Evolutionary conservation across 495 filamentous ascomycete species (phyloP).

Genomic region (Penicillium simplicissimum): DNA sequence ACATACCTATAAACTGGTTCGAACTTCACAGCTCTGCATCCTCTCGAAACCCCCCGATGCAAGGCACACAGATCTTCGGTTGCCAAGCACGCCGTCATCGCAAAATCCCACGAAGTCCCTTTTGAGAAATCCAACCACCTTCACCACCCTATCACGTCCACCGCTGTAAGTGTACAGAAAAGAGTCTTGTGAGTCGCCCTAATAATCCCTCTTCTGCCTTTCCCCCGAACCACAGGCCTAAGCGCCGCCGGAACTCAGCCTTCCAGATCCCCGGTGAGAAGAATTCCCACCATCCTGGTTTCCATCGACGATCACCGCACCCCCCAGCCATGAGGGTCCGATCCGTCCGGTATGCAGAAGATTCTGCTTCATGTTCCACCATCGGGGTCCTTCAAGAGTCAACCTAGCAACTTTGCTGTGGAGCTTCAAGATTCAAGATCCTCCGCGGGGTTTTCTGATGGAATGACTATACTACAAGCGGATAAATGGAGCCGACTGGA

Average conservation of each 20-base stretch:
- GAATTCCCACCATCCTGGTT: conserved; percentile 20
- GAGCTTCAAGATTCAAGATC: too few relatives aligned
- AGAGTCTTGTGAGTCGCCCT: background rate
- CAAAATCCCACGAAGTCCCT: background rate
- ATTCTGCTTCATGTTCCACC: background rate
- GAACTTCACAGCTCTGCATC: background rate
- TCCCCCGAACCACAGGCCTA: conserved; percentile 9
- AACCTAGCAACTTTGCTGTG: too few relatives aligned
- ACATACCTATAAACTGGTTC: background rate
- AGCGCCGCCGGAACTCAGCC: background rate
- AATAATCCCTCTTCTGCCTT: conserved; percentile 4
- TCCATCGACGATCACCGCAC: conserved; percentile 16
- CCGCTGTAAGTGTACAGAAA: too few relatives aligned
- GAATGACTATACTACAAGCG: background rate
- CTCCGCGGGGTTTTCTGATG: too few relatives aligned
- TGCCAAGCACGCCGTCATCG: background rate
- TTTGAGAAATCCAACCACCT: background rate
- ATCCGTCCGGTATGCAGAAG: background rate
- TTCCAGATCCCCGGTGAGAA: background rate
- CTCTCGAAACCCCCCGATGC: background rate
- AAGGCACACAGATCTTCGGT: background rate
- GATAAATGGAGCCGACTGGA: background rate
- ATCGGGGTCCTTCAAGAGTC: background rate
- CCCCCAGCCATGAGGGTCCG: background rate
- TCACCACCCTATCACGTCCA: background rate